phyloP scores from a whole-genome alignment of 495 filamentous ascomycete genomes.

The Wilcoxina mikolae region DNA sequence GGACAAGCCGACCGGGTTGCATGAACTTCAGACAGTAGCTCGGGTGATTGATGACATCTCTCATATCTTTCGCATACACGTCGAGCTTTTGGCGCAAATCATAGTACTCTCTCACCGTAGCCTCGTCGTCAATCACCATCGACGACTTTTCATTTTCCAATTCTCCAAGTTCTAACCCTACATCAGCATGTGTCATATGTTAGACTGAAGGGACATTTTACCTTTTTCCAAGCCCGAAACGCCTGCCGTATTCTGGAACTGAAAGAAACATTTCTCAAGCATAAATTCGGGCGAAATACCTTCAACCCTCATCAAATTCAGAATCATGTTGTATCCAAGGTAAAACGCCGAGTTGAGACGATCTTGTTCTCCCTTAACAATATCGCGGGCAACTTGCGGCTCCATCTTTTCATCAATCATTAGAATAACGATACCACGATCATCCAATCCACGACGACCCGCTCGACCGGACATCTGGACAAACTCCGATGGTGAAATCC shows the following conservation, averaged over 20 bases:
- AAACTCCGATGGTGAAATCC: conserved; percentile 89
- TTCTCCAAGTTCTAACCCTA: conserved; percentile 45
- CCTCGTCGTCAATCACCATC: conserved; percentile 69
- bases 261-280: conserved; percentile 91
- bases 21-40: conserved; percentile 67
- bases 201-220: conserved; percentile 15
- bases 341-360: conserved; percentile 95
- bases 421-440: conserved; percentile 97
- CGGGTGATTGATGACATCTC: conserved; percentile 76
- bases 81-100: conserved; percentile 67
- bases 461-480: conserved; percentile 97
- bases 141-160: conserved; percentile 56
- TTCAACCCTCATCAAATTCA: conserved; percentile 90
- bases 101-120: conserved; percentile 81
- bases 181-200: conserved; percentile 20
- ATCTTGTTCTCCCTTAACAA: conserved; percentile 92
- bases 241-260: conserved; percentile 87
- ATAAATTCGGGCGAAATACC: conserved; percentile 94
- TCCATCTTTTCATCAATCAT: conserved; percentile 97
- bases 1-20: conserved; percentile 67
- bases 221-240: conserved; percentile 64
- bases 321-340: conserved; percentile 97
- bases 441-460: conserved; percentile 90
- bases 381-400: conserved; percentile 77
- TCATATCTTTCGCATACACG: conserved; percentile 70